Base-by-base conservation (phyloP, 1,139 yeast genomes). In the Yamadazyma conglobata region DNA sequence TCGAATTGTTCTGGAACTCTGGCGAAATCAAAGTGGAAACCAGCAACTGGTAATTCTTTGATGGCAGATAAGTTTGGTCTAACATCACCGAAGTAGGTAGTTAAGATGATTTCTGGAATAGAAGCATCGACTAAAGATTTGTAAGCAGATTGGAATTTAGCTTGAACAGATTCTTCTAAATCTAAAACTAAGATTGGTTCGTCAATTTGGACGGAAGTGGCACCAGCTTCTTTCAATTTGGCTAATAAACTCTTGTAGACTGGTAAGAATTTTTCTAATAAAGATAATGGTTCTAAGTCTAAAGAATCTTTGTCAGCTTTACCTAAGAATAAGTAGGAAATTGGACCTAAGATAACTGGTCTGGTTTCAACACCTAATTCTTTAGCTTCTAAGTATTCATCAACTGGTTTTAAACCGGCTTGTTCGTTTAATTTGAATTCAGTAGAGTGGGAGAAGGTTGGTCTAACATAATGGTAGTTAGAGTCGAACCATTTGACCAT, bases 401-500 rank as follows among this genome's bases (percentile, higher is more conserved):
- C 96, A 55, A 91, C 93, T 58, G 98, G 97, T 78, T 91, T 91
- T 56, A 81, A 72, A 58, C 95, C 95, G 38, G 67, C 70, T 31
- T 53, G 59, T 37, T 62, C 43, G 68, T 82, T 87, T 64, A 91
- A 84, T 77, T 91, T 89, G 85, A 91, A 93, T 54, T 82, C 80
- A 46, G 97, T 91, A 49, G 88, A 77, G 77, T 88, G 82, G 37
- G 96, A 86, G 73, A 91, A 87, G 51, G 98, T 93, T 68, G 98
- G 98, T 78, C 98, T 87, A 57, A 91, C 97, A 65, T 91, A 93
- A 70, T 91, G 98, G 85, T 91, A 91, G 86, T 91, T 91, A 45
- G 97, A 85, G 70, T 91, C 98, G 53, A 91, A 91, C 98, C 98
- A 91, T 77, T 91, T 91, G 54, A 91, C 98, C 98, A 91, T 91